Base-by-base conservation (phyloP, 371 early-diverging fungal genomes). In the Mucor sp. region DNA sequence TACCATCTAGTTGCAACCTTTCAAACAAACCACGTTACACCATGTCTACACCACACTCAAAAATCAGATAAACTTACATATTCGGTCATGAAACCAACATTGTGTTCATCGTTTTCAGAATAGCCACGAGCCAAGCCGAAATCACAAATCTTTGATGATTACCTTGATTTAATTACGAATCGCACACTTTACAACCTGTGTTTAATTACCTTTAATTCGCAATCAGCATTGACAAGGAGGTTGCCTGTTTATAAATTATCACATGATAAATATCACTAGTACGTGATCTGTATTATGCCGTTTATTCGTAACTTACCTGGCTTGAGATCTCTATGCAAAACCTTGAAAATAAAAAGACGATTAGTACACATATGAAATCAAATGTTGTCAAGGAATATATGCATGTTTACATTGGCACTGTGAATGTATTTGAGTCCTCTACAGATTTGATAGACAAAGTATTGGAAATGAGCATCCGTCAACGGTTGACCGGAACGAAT, bases 401-500 rank as follows among this genome's bases (percentile, higher is more conserved):
- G 12, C 1, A 12, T 35, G 37, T 12, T 72, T 76, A 99, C 99
- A 74, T 98, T 97, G 17, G 98, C 98, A 28, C 95, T 95, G 76
- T 99, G 99, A 63, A 99, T 97, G 78, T 95, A 97, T 74, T 99
- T 98, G 37, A 99, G 87, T 17, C 98, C 99, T 60, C 97, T 89
- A 72, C 94, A 95, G 63, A 97, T 93, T 79, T 98, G 99, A 82
- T 97, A 99, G 60, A 98, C 85, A 82, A 99, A 99, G 82, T 96
- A 97, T 85, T 99, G 98, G 77, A 91, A 98, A 79, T 98, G 99
- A 30, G 96, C 93, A 75, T 99, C 99, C 1, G 96, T 96, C 72
- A 99, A 83, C 6, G 95, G 90, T 79, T 99, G 99, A 67, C 93
- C 96, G 9, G 97, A 96, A 33, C 94, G 91, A 74, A 99, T 97